A percentile compares a stretch with the other conserved stretches of the same genome.
Evolutionary conservation across 139 green algal genomes (phyloP).

Genomic region (Pleodorina starrii): DNA sequence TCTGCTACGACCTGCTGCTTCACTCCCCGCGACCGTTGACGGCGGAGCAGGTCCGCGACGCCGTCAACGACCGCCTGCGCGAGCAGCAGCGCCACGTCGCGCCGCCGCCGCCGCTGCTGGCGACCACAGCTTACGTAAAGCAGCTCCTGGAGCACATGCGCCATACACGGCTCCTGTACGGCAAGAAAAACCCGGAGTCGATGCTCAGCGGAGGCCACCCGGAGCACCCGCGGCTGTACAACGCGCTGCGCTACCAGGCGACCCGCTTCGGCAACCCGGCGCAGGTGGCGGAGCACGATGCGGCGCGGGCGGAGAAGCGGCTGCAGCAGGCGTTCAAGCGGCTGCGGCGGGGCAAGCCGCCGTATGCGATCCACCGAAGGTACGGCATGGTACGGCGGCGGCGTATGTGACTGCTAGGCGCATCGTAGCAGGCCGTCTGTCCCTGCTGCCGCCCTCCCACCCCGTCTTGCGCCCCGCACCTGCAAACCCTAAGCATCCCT

Average conservation of each 20-base stretch:
- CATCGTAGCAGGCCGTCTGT: too few species aligned
- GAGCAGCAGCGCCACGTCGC: neutral
- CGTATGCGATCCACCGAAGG: conserved; percentile 52
- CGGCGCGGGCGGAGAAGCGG: neutral
- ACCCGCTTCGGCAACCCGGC: neutral
- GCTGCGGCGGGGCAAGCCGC: conserved; percentile 48
- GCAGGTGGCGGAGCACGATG: conserved; percentile 3
- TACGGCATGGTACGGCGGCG: too few species aligned
- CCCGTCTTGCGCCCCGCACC: too few species aligned
- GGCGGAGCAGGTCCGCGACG: conserved; percentile 9
- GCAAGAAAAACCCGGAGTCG: conserved; percentile 34
- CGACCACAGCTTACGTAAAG: neutral
- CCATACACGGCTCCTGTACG: conserved; percentile 37
- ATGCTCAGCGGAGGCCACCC: conserved; percentile 19
- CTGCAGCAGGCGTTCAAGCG: conserved; percentile 45
- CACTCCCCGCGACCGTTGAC: neutral
- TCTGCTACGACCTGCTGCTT: neutral
- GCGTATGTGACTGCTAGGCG: too few species aligned
- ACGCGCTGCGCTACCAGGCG: conserved; percentile 39
- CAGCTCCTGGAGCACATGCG: conserved; percentile 54
- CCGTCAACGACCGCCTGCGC: neutral
- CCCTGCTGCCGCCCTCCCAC: too few species aligned
- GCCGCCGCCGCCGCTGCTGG: conserved; percentile 9
- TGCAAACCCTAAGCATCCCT: too few species aligned
- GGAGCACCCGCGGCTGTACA: conserved; percentile 51